Percentiles rank a stretch among this genome's conserved stretches.
Conservation (phyloP, 352 stramenopile genomes). For the Phytophthora ramorum region DNA sequence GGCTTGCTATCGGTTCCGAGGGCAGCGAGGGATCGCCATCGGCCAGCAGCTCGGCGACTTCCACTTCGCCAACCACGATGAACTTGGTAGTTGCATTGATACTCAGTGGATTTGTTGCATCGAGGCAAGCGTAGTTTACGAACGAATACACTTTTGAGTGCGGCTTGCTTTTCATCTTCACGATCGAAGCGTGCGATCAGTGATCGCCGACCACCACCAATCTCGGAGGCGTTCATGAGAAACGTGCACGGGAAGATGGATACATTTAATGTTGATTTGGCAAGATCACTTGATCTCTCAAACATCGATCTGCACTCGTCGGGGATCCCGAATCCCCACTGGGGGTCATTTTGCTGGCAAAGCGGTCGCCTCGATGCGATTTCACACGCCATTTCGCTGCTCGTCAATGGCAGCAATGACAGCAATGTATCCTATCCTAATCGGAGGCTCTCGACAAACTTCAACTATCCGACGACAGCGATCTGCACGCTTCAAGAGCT, state of each 20-base stretch:
- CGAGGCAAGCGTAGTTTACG: conserved; percentile 15
- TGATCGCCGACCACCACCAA: too few species aligned
- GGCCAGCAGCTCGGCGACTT: conserved; percentile 7
- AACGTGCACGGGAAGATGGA: conserved; percentile 14
- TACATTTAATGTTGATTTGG: conserved; percentile 23
- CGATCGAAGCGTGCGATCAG: too few species aligned
- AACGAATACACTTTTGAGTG: neutral
- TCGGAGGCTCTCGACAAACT: neutral
- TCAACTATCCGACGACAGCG: conserved; percentile 18
- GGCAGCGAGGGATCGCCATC: conserved; percentile 1
- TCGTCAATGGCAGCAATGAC: neutral
- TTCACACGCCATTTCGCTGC: conserved; percentile 7
- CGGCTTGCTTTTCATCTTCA: too few species aligned
- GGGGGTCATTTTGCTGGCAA: too few species aligned
- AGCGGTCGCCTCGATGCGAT: neutral
- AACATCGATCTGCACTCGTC: neutral
- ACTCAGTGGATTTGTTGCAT: conserved; percentile 3
- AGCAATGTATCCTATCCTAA: too few species aligned
- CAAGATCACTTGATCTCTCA: neutral
- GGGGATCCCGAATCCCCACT: too few species aligned
- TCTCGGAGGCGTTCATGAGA: neutral
- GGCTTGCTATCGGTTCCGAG: neutral
- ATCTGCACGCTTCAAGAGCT: neutral
- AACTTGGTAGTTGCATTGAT: neutral
- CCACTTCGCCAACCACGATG: neutral